Evolutionary conservation across 441 rosid genomes (phyloP).

Genomic region (Erodium chrysanthum): DNA sequence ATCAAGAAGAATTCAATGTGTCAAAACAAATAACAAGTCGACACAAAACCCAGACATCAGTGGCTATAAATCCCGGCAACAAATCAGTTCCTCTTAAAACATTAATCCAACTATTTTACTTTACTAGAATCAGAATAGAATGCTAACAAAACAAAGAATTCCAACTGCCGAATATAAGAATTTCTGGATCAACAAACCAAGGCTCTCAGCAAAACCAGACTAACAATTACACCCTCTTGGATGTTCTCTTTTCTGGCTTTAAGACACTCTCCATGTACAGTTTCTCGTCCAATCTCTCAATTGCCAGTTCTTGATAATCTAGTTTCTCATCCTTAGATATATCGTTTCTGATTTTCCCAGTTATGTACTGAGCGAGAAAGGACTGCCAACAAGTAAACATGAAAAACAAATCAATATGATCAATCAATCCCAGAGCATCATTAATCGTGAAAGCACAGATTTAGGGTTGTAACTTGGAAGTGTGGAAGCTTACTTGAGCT

Average conservation of each 20-base stretch:
- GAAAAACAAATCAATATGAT: neutral
- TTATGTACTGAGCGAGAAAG: neutral
- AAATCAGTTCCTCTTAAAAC: no score
- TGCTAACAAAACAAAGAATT: no score
- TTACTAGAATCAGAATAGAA: no score
- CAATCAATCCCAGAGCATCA: neutral
- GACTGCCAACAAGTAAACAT: neutral
- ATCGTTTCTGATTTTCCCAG: neutral
- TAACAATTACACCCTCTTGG: neutral
- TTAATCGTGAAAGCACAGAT: neutral
- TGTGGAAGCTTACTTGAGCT: constrained; percentile 34
- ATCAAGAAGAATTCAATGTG: no score
- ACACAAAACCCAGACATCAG: no score
- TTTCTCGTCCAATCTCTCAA: neutral
- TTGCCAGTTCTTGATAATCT: neutral
- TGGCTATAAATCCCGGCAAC: no score
- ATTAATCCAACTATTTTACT: no score
- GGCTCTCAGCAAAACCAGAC: neutral
- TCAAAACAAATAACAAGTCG: no score
- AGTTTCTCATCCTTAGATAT: neutral
- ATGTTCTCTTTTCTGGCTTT: neutral
- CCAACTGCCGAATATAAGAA: no score
- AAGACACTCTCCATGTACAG: neutral
- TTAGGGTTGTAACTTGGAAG: constrained; percentile 2
- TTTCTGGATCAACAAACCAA: neutral